Conservation (phyloP, 2,329 filamentous ascomycete species). For the Cladosporium sphaerospermum region DNA sequence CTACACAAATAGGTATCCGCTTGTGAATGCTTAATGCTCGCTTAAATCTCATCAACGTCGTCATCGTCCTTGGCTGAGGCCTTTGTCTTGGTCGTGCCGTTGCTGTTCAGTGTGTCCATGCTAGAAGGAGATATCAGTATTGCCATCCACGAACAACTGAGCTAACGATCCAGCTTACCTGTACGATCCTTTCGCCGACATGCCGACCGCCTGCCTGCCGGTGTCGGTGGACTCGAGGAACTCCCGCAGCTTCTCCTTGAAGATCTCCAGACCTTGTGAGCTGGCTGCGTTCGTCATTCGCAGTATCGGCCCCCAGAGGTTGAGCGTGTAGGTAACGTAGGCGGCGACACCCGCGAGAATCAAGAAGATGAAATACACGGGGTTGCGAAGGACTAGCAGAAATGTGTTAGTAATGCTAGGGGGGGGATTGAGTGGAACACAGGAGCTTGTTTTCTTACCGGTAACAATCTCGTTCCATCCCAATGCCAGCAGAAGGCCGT, state of each 20-base stretch:
- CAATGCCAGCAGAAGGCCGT: constrained; percentile 76
- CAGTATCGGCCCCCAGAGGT: constrained; percentile 90
- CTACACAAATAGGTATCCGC: constrained; percentile 11
- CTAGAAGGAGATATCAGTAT: constrained; percentile 14
- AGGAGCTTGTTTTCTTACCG: constrained; percentile 51
- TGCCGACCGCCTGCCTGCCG: constrained; percentile 73
- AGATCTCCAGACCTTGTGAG: constrained; percentile 79
- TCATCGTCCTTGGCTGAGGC: constrained; percentile 27
- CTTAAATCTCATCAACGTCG: constrained; percentile 31
- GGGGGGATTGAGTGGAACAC: not conserved
- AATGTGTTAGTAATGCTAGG: constrained; percentile 10
- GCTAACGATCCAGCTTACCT: constrained; percentile 12
- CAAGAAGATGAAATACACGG: constrained; percentile 83
- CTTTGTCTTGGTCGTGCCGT: constrained; percentile 36
- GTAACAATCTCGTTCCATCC: constrained; percentile 99
- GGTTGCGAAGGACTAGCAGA: constrained; percentile 78
- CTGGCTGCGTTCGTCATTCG: constrained; percentile 90
- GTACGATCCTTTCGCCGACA: constrained; percentile 49
- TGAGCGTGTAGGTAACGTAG: constrained; percentile 88
- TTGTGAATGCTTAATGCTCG: not conserved
- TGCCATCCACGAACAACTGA: not conserved
- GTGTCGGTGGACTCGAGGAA: constrained; percentile 85
- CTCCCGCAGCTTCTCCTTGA: constrained; percentile 83
- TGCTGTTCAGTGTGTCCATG: constrained; percentile 36
- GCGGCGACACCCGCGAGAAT: constrained; percentile 68